Evolutionary conservation across 176 grass and related monocot genomes (phyloP), one percentile per base, ranked within the genome.

Genomic region (Aechmea fasciata): DNA sequence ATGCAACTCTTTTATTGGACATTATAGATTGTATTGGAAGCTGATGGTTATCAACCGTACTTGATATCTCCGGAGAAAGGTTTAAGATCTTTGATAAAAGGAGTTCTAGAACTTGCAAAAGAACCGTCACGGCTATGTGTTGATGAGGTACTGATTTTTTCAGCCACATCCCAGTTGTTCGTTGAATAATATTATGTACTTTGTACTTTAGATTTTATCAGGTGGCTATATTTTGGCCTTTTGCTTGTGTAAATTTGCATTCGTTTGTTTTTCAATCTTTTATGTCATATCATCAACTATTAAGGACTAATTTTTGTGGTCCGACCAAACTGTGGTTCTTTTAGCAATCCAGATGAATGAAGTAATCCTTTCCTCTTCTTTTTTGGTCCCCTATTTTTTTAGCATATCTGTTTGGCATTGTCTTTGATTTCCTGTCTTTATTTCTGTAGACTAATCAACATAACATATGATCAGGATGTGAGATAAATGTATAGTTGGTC

Each of bases 51-150:
- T 84, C 87, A 87, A 14, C 91, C 91, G 48, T 90, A 96, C 70
- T 69, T 96, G 22, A 85, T 90, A 82, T 96, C 91, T 77, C 91
- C 91, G 0, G 91, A 96, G 63, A 96, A 87, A 71, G 91, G 91
- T 70, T 79, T 96, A 73, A 77, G 82, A 47, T 90, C 64, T 79
- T 81, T 96, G 54, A 96, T 96, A 71, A 96, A 85, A 82, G 53
- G 69, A 66, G 84, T 96, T 75, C 55, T 96, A 47, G 91, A 96
- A 19, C 75, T 90, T 48, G 91, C 91, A 57, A 96, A 96, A 61
- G 91, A 96, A 78, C 87, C 91, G 77, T 87, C 91, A 33, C 74
- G 62, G 17, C 76, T 96, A 22, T 86, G 88, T 78, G 91, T 96
- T 17, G 91, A 96, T 78, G 91, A 96, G 91, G 91, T 96, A 87